Conservation (phyloP, 257 asterid species). For the Solanum ossicruentum region DNA sequence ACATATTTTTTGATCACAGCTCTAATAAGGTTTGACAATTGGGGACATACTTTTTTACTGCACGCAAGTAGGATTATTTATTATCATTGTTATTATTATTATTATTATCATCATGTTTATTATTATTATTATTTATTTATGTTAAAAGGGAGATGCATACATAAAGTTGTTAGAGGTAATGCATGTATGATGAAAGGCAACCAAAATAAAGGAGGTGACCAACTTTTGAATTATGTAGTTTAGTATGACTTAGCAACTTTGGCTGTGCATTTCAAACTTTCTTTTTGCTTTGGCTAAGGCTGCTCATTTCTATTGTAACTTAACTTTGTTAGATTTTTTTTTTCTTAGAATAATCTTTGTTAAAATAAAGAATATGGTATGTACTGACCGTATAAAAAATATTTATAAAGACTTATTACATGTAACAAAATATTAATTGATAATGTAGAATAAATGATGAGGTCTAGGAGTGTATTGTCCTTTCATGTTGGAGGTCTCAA, state of each 20-base stretch:
- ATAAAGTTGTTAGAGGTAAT: not conserved
- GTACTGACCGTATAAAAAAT: not conserved
- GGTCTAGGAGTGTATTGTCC: too few species aligned
- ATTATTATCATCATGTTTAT: too few species aligned
- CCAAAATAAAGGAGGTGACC: not conserved
- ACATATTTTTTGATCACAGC: not conserved
- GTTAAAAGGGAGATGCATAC: not conserved
- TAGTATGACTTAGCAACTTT: not conserved
- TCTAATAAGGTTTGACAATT: not conserved
- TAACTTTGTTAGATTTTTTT: not conserved
- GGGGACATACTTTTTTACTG: not conserved
- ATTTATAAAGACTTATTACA: not conserved
- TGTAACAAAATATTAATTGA: not conserved
- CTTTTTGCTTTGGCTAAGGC: not conserved
- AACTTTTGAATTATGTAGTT: not conserved
- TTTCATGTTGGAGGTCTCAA: too few species aligned
- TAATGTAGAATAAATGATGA: not conserved
- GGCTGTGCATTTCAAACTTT: not conserved
- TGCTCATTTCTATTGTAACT: not conserved
- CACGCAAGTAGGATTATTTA: not conserved
- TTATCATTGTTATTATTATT: not conserved
- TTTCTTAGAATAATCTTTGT: not conserved
- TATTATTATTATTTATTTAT: not conserved
- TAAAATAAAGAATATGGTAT: not conserved
- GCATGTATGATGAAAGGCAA: not conserved